Percentiles rank a stretch among this genome's conserved stretches.
Evolutionary conservation across 768 basidiomycete species (phyloP).

Genomic region (Hypholoma fasciculare): DNA sequence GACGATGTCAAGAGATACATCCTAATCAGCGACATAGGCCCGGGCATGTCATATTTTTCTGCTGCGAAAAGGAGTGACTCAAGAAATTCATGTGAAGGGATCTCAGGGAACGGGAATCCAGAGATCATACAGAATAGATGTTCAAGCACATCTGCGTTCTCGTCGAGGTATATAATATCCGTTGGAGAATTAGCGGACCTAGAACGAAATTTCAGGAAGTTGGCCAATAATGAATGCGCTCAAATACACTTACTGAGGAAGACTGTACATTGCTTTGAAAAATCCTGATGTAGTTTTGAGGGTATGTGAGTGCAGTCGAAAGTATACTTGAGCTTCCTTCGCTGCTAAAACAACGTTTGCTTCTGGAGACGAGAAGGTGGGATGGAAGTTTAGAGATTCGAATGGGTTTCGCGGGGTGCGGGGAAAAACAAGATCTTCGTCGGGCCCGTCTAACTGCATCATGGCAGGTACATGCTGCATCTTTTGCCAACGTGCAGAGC

Average conservation of each 20-base stretch:
- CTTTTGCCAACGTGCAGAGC: no score
- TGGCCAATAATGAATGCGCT: not conserved
- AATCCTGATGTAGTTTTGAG: constrained; percentile 66
- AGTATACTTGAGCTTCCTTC: constrained; percentile 47
- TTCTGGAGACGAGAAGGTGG: constrained; percentile 50
- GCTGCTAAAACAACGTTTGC: constrained; percentile 57
- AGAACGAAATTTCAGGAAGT: not conserved
- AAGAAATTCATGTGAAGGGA: constrained; percentile 51
- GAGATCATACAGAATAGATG: constrained; percentile 60
- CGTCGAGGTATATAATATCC: constrained; percentile 54
- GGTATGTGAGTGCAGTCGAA: constrained; percentile 59
- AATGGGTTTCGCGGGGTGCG: not conserved
- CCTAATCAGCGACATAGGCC: constrained; percentile 59
- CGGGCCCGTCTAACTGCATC: constrained; percentile 18
- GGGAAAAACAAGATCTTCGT: not conserved
- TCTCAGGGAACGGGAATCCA: constrained; percentile 50
- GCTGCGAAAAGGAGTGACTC: constrained; percentile 62
- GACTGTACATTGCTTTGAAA: constrained; percentile 60
- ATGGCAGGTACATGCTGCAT: not conserved
- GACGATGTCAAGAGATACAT: constrained; percentile 54
- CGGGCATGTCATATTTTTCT: constrained; percentile 73
- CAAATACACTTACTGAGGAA: constrained; percentile 41
- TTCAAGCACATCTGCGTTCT: constrained; percentile 56
- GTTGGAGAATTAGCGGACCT: constrained; percentile 6
- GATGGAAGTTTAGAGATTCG: constrained; percentile 34